A percentile compares a stretch with the other conserved stretches of the same genome.
Evolutionary conservation across 768 basidiomycete species (phyloP).

Genomic region (Podaxis sp.): DNA sequence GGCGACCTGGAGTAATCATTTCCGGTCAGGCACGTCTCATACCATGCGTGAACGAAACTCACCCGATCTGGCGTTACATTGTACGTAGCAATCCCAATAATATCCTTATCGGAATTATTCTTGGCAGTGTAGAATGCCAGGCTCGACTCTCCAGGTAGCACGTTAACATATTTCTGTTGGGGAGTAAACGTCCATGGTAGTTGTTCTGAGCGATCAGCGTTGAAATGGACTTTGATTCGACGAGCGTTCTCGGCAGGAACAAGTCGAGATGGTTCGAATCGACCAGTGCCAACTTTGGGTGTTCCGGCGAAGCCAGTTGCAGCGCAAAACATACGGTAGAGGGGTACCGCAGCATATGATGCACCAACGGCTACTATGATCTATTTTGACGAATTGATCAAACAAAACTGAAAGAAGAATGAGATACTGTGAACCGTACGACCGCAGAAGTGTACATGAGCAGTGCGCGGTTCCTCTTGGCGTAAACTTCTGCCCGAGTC

Average conservation of each 20-base stretch:
- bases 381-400: constrained; percentile 32
- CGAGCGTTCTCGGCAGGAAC: constrained; percentile 64
- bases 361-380: constrained; percentile 75
- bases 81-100: constrained; percentile 98
- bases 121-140: constrained; percentile 94
- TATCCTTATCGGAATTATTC: constrained; percentile 79
- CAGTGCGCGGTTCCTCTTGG: constrained; percentile 61
- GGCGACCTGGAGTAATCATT: constrained; percentile 59
- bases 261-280: constrained; percentile 81
- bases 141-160: constrained; percentile 93
- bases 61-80: constrained; percentile 98
- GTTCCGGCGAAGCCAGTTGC: constrained; percentile 97
- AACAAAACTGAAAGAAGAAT: neutral
- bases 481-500: constrained; percentile 38
- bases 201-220: constrained; percentile 84
- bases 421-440: constrained; percentile 38
- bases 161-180: constrained; percentile 83
- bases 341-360: constrained; percentile 95
- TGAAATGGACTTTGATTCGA: constrained; percentile 93
- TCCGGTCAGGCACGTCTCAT: neutral
- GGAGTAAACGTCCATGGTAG: constrained; percentile 94
- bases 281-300: constrained; percentile 82
- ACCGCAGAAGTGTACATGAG: constrained; percentile 84
- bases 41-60: constrained; percentile 22
- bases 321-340: constrained; percentile 97